Conservation (phyloP, 495 filamentous ascomycete species). For the Mycothermus thermophilus region DNA sequence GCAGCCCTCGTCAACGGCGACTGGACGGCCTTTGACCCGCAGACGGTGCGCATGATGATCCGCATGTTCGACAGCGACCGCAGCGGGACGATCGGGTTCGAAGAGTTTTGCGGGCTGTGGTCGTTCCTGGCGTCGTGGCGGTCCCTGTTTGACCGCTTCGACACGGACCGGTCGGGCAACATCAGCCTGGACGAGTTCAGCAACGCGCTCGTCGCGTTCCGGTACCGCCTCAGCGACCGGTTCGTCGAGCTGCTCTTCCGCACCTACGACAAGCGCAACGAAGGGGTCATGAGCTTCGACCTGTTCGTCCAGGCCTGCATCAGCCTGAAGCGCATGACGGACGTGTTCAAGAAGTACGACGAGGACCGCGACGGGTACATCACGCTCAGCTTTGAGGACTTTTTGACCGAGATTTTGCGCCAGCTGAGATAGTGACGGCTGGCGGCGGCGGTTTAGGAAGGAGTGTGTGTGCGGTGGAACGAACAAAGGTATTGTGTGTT, state of each 20-base stretch:
- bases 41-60: constrained; percentile 98
- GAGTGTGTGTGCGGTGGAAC: not conserved
- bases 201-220: constrained; percentile 86
- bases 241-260: constrained; percentile 74
- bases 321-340: constrained; percentile 91
- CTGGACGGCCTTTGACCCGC: constrained; percentile 85
- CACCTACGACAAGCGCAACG: constrained; percentile 44
- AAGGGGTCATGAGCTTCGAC: constrained; percentile 79
- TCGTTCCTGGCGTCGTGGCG: constrained; percentile 90
- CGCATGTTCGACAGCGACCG: constrained; percentile 93
- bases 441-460: not conserved
- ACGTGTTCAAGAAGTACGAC: constrained; percentile 98
- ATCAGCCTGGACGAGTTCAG: constrained; percentile 79
- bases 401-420: constrained; percentile 49
- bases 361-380: constrained; percentile 91
- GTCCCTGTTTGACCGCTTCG: constrained; percentile 87
- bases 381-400: constrained; percentile 69
- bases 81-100: constrained; percentile 77
- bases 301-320: constrained; percentile 97
- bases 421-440: constrained; percentile 26
- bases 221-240: constrained; percentile 70
- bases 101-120: constrained; percentile 94
- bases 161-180: constrained; percentile 71
- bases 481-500: not conserved
- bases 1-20: constrained; percentile 93